Evolutionary conservation across 192 early-diverging fungal genomes (phyloP), one percentile per base, ranked within the genome.

Genomic region (Podila minutissima): DNA sequence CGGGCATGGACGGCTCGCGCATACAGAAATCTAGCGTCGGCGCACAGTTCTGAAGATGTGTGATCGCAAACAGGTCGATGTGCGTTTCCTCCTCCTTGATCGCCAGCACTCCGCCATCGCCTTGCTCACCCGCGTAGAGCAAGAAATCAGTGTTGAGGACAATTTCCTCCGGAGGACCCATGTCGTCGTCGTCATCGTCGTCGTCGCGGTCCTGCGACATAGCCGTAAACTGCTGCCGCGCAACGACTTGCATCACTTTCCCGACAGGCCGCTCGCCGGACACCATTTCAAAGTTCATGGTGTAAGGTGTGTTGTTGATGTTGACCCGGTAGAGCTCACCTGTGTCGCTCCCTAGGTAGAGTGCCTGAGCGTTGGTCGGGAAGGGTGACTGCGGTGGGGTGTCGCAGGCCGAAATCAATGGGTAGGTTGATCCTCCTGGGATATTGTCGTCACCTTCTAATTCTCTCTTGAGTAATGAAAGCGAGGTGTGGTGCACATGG

Each of bases 341-440:
- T 0, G 77, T 73, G 32, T 81, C 77, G 62, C 77, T 81, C 50
- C 77, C 77, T 29, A 81, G 55, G 38, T 81, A 81, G 0, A 81
- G 62, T 26, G 77, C 72, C 28, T 81, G 77, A 22, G 72, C 62
- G 29, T 66, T 69, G 4, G 29, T 22, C 5, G 46, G 28, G 4
- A 50, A 31, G 5, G 46, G 62, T 19, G 77, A 81, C 1, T n/a
- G 62, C 31, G 71, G 77, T 20, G 71, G 71, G 12, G 71, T 73
- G 0, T 66, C 61, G 41, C 77, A 81, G 10, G 77, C 70, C 26
- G 77, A 73, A 24, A 81, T 81, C 9, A 81, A 61, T 0, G 77
- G 71, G 26, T 53, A 73, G 7, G 24, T 17, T 1, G 62, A 59
- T 12, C n/a, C 35, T 0, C 37, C 38, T 10, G 8, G 20, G 2